phyloP scores from a whole-genome alignment of 768 basidiomycete species.

The Mrakia hoshinonis region DNA sequence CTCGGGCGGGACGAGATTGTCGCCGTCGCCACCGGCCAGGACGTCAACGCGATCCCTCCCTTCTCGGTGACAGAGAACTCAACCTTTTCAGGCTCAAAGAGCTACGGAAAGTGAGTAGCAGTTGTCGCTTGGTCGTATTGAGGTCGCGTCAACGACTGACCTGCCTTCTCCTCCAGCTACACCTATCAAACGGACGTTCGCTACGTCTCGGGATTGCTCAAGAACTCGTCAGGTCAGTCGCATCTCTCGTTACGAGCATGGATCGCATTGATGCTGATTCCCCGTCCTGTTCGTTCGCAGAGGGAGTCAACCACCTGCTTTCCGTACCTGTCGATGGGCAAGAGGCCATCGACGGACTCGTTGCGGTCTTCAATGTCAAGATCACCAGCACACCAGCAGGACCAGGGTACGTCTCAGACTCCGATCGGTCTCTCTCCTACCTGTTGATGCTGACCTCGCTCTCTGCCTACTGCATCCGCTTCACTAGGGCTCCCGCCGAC shows the following conservation, averaged over 20 bases:
- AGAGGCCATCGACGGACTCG: conserved; percentile 65
- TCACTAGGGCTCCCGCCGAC: background rate
- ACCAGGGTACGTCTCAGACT: background rate
- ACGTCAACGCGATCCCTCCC: conserved; percentile 28
- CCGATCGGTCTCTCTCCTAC: background rate
- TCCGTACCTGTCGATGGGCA: conserved; percentile 34
- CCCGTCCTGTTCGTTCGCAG: conserved; percentile 3
- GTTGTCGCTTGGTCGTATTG: background rate
- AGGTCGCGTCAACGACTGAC: background rate
- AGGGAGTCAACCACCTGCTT: conserved; percentile 41
- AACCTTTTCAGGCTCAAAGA: conserved; percentile 57
- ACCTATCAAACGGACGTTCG: conserved; percentile 62
- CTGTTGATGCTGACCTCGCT: background rate
- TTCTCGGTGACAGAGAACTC: conserved; percentile 54
- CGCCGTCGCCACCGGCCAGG: conserved; percentile 61
- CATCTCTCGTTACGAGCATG: background rate
- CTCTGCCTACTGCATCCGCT: background rate
- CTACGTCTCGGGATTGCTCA: conserved; percentile 63
- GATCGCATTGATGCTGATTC: background rate
- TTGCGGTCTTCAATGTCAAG: conserved; percentile 66
- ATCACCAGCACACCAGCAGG: conserved; percentile 41
- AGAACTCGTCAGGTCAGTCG: conserved; percentile 45
- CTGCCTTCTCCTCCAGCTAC: conserved; percentile 43
- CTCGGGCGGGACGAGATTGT: conserved; percentile 77
- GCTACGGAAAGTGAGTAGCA: conserved; percentile 43